Conservation (phyloP, 2,329 filamentous ascomycete genomes). For the Colletotrichum cordylinicola region DNA sequence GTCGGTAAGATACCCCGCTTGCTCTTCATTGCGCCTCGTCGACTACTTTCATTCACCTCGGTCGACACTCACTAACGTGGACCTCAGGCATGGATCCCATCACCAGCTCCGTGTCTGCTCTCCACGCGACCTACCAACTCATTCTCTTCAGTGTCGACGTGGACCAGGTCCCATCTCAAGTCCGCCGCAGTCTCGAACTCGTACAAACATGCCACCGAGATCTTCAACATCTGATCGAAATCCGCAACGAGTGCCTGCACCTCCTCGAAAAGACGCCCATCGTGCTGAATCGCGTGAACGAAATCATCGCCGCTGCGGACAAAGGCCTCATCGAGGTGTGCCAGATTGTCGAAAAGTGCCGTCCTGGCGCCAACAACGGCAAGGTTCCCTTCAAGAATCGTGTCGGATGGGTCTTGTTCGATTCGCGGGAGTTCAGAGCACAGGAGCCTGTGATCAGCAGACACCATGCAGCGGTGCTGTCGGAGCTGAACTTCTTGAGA, state of each 20-base stretch:
- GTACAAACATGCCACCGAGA: conserved; percentile 35
- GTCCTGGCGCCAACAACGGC: conserved; percentile 24
- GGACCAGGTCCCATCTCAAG: conserved; percentile 30
- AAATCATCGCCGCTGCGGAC: conserved; percentile 32
- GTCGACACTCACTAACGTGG: not conserved
- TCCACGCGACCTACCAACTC: conserved; percentile 10
- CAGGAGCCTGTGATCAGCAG: conserved; percentile 32
- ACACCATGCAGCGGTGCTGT: conserved; percentile 32
- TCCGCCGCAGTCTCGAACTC: conserved; percentile 34
- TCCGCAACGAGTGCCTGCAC: conserved; percentile 31
- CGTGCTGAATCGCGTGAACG: conserved; percentile 32
- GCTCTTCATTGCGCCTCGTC: not conserved
- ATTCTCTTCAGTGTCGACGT: conserved; percentile 25
- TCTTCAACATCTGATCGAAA: conserved; percentile 36
- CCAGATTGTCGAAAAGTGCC: conserved; percentile 34
- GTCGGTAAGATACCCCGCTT: not conserved
- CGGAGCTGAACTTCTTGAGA: conserved; percentile 32
- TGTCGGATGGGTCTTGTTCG: conserved; percentile 30
- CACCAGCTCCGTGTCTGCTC: not conserved
- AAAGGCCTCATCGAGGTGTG: conserved; percentile 31
- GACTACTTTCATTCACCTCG: not conserved
- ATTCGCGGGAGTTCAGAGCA: conserved; percentile 27
- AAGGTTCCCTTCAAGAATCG: conserved; percentile 25
- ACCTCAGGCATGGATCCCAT: not conserved
- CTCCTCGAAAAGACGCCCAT: conserved; percentile 27